Base-by-base conservation (phyloP, 164 flowering plant genomes). In the Magnolia sinica region DNA sequence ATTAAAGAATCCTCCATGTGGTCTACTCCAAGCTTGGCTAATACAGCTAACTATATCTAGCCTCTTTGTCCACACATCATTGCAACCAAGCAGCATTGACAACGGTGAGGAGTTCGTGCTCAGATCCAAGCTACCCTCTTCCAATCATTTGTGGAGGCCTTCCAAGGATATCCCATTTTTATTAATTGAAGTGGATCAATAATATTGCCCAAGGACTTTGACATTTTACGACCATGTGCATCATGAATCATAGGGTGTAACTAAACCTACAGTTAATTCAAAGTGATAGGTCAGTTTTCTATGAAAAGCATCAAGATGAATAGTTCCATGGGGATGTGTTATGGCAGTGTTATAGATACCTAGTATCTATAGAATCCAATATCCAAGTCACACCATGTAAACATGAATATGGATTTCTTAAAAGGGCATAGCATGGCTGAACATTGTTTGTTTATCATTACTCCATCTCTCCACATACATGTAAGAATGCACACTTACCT, bases 221-320 rank as follows among this genome's bases (percentile, higher is more conserved):
- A 96, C 98, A 96, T 94, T 81, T 96, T 96, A 24, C 98, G 95
- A n/a, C 98, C 98, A 85, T 91, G 98, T 67, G 98, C 98, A 90
- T 96, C 99, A 76, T 98, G 95, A 77, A 96, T 84, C 95, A 96
- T 94, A 10, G 99, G 98, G 78, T 96, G 99, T 81, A 96, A 84
- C 81, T 94, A 96, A 72, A 96, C 91, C 99, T 96, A 86, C 78
- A 87, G 27, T 63, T 4, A 24, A 50, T 22, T 22, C 29, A 37
- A 52, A 68, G 50, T 79, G 75, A 58, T 70, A 27, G 64, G 22
- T 75, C 31, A 37, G 73, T 10, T 31, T 68, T 14, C 29, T 4
- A 24, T 29, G 27, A 27, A 37, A 9, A 55, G 13, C 13, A 55
- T 37, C 45, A 37, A 55, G 61, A 37, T 37, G 45, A 37, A 2